phyloP scores from a whole-genome alignment of 1,139 yeast species.

The Lodderomyces beijingensis region DNA sequence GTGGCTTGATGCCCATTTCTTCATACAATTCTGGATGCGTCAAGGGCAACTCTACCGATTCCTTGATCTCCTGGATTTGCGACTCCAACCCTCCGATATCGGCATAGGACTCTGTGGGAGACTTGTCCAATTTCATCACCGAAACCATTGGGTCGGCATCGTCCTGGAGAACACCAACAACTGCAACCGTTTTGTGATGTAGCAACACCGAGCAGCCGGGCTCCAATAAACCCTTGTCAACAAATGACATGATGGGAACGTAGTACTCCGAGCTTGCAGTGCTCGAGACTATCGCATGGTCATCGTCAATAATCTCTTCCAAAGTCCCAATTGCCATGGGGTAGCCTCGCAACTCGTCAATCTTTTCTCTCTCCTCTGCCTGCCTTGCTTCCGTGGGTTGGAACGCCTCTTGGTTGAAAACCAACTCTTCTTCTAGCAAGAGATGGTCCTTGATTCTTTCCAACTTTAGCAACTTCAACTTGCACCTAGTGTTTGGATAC shows the following conservation, averaged over 20 bases:
- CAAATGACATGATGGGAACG: constrained; percentile 94
- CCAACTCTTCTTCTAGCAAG: constrained; percentile 92
- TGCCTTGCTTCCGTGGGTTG: constrained; percentile 97
- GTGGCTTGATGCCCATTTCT: constrained; percentile 99
- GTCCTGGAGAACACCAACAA: constrained; percentile 91
- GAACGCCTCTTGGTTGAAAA: constrained; percentile 87
- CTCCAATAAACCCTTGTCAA: constrained; percentile 90
- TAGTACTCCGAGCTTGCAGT: constrained; percentile 97
- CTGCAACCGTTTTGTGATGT: constrained; percentile 92
- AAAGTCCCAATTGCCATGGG: constrained; percentile 97
- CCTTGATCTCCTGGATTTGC: constrained; percentile 97
- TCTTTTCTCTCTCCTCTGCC: constrained; percentile 91
- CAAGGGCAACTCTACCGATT: constrained; percentile 93
- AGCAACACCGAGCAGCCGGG: constrained; percentile 97
- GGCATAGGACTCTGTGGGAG: constrained; percentile 95
- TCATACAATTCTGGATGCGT: constrained; percentile 98
- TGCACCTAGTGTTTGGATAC: constrained; percentile 90
- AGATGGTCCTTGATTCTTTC: constrained; percentile 96
- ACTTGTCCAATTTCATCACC: constrained; percentile 95
- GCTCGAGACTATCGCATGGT: constrained; percentile 95
- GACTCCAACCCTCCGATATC: constrained; percentile 96
- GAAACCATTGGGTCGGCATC: constrained; percentile 98
- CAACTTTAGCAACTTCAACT: constrained; percentile 81
- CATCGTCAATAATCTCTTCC: constrained; percentile 96
- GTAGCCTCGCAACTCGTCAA: constrained; percentile 92